Base-by-base conservation (phyloP, 129 eudicot species). In the Centaurea solstitialis region DNA sequence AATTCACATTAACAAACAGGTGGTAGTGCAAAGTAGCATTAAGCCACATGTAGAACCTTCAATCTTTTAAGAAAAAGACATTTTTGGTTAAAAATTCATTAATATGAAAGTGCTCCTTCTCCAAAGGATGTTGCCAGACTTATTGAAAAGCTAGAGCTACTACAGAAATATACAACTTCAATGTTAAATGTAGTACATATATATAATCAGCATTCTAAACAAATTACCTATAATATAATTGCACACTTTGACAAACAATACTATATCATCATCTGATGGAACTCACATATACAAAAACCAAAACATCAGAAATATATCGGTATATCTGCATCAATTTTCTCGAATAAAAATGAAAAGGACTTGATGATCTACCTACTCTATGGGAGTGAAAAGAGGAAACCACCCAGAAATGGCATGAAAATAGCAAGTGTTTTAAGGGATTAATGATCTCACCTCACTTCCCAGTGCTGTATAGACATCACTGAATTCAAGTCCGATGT, bases 391-490 rank as follows among this genome's bases (percentile, higher is more conserved):
- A 61, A 61, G 67, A 61, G 23, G 67, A 61, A 59, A 59, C 23
- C 5, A 59, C 65, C 66, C 24, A 18, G 68, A 62, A 62, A 62
- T 62, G 68, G 68, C 68, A 62, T 20, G 68, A 21, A 62, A 6
- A 62, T 62, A 18, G 28, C 2, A 20, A 18, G 68, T 62, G 28
- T 0, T 59, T n/a, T 24, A 20, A 59, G n/a, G 70, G 68, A 79
- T 70, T 21, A 67, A 41, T 10, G 62, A 26, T 8, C 85, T 45
- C 47, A 96, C 99, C 99, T 96, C 99, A 88, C 97, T 93, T 85
- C 98, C 99, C 82, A 93, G 99, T 72, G 99, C 98, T 67, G 99
- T 96, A 81, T 96, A 96, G 69, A 96, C 98, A 96, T 96, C 99
- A 74, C 97, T 96, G 87, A 93, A 96, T 85, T 96, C 99, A 72